Conservation (phyloP, 495 filamentous ascomycete genomes). For the Antarctomyces pellizariae region DNA sequence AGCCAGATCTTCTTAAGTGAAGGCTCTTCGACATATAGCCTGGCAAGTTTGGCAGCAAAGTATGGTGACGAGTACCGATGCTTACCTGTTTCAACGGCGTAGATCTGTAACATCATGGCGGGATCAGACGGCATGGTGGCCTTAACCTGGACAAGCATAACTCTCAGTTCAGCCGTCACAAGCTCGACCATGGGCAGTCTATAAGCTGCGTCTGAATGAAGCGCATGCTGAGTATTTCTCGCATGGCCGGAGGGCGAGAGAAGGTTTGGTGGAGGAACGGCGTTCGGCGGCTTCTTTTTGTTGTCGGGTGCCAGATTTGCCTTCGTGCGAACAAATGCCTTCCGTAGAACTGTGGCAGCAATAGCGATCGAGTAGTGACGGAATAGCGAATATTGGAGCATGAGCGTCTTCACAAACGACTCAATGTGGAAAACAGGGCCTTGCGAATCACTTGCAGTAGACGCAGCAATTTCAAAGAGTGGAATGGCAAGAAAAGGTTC, state of each 20-base stretch:
- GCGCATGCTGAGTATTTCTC: too few relatives aligned
- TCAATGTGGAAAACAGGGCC: constrained; percentile 76
- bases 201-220: constrained; percentile 4
- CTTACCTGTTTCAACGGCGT: constrained; percentile 52
- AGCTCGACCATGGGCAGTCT: constrained; percentile 25
- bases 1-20: constrained; percentile 65
- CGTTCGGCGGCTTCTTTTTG: constrained; percentile 4
- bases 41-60: constrained; percentile 44
- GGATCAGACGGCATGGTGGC: constrained; percentile 70
- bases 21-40: constrained; percentile 71
- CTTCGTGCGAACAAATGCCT: constrained; percentile 38
- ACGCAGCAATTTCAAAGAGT: constrained; percentile 63
- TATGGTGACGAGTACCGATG: constrained; percentile 75
- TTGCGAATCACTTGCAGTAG: constrained; percentile 61
- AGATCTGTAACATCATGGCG: constrained; percentile 71
- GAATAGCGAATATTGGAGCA: constrained; percentile 78
- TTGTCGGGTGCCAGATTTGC: constrained; percentile 9
- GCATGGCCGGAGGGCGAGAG: too few relatives aligned
- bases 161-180: constrained; percentile 59
- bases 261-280: constrained; percentile 2
- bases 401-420: constrained; percentile 51
- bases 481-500: constrained; percentile 76
- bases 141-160: constrained; percentile 65
- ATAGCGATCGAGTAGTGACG: constrained; percentile 80
- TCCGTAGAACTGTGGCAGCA: constrained; percentile 48